Evolutionary conservation across 768 basidiomycete genomes (phyloP), one percentile per base, ranked within the genome.

Genomic region (Tylopilus plumbeoviolaceoides): DNA sequence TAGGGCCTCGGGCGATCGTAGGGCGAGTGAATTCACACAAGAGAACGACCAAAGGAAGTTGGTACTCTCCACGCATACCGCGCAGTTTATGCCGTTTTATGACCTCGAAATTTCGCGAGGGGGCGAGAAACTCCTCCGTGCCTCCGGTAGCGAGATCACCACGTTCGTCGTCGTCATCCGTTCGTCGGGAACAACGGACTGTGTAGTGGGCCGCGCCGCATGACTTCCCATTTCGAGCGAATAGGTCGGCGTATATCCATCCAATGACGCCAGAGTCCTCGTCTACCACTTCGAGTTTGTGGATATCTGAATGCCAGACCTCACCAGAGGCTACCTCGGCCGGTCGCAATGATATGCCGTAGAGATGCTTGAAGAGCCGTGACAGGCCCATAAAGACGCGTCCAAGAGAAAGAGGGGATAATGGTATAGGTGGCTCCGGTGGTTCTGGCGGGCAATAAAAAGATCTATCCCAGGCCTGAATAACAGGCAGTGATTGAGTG

Each of bases 391-490:
- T 85, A 64, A 98, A 87, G 58, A 90, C 86, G 8, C 87, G 89
- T n/a, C 97, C 97, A 18, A 91, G 79, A 2, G 92, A 93, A 56
- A 92, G 78, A 27, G 84, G 78, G 27, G 85, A 83, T 55, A 91
- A 72, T 55, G 89, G 71, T 68, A 88, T 74, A 51, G 88, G 82
- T 25, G 91, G 87, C 12, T 84, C 80, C 27, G 85, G 84, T 11
- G 84, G 81, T 68, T 89, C 84, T 5, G 85, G 85, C 1, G 88
- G 87, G 52, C 91, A 88, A 69, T 93, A 98, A 66, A 86, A 95
- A 59, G 98, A 95, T 59, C 94, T 80, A 71, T 98, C 97, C 97
- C 97, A 99, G n/a, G 93, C 86, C 58, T 95, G 82, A 47, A 98
- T 82, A 21, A 74, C 73, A 40, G 88, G 88, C 43, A 80, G 72